Percentiles rank a stretch among this genome's conserved stretches.
Conservation (phyloP, 257 asterid genomes). For the Striga asiatica region DNA sequence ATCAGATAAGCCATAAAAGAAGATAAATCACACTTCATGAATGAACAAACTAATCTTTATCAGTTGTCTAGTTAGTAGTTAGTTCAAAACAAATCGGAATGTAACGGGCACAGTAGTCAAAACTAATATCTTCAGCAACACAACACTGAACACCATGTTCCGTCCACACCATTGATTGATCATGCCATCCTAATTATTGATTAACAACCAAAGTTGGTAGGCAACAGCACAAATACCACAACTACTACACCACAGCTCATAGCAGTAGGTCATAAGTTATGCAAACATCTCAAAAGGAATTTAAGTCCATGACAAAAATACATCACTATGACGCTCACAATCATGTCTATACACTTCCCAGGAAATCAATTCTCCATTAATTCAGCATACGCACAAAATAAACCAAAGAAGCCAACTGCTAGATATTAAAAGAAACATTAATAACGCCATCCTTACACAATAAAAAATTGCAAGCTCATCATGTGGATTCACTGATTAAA, state of each 20-base stretch:
- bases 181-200: not conserved
- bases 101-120: not conserved
- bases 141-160: conserved; percentile 8
- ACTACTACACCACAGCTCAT: conserved; percentile 5
- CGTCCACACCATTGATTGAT: not conserved
- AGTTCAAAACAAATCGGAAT: not conserved
- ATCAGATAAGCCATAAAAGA: conserved; percentile 3
- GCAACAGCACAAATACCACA: not conserved
- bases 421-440: not conserved
- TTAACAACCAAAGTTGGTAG: not conserved
- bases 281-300: conserved; percentile 1
- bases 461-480: conserved; percentile 12
- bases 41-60: not conserved
- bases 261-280: not conserved
- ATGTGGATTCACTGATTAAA: not conserved
- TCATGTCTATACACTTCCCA: not conserved
- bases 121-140: not conserved
- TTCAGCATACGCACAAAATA: conserved; percentile 7
- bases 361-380: not conserved
- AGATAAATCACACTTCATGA: not conserved
- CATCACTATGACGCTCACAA: not conserved
- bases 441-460: conserved; percentile 13
- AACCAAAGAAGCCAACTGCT: conserved; percentile 2
- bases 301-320: not conserved
- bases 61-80: not conserved